Evolutionary conservation across 192 early-diverging fungal species (phyloP), one percentile per base, ranked within the genome.

Genomic region (Entomortierella beljakovae): DNA sequence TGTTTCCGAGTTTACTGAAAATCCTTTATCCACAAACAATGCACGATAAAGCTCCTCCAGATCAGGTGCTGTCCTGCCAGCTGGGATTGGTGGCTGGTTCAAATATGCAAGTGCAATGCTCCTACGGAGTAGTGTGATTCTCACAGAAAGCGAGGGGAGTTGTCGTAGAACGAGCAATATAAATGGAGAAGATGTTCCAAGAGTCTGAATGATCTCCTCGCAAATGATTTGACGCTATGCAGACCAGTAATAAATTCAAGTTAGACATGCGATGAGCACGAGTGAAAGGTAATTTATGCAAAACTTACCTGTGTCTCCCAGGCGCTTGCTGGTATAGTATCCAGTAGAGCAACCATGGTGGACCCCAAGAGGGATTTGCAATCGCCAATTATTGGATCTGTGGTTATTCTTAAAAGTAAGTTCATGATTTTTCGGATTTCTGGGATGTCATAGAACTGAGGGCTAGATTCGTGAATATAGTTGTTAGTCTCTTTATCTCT

Each of bases 321-420:
- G 0, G n/a, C 20, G 20, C 42, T 29, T 6, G 16, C 35, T 1
- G 75, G 75, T 16, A 79, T 61, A 13, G 62, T 43, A 22, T 70
- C 67, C 15, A 79, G 49, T 8, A 79, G 26, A 13, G 75, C 61
- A 1, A 50, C 75, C 28, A 79, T 46, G n/a, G 68, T 53, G 2
- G 67, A 52, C 20, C 75, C 75, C 31, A 79, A 22, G 9, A 55
- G 20, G 1, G 75, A 79, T 31, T 79, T 69, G 38, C 69, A 25
- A 22, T 70, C 75, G 9, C 75, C 75, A 70, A 79, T 65, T 26
- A 79, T 79, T 9, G 75, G 75, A 35, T 79, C 75, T 4, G 62
- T 79, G 1, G 75, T 79, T 48, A 79, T 70, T 22, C 68, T 69
- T 0, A 79, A 23, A 2, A 79, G 68, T 16, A 79, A 3, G n/a